Evolutionary conservation across 73 alveolate species (phyloP).

Genomic region (Uronychia binucleata): DNA sequence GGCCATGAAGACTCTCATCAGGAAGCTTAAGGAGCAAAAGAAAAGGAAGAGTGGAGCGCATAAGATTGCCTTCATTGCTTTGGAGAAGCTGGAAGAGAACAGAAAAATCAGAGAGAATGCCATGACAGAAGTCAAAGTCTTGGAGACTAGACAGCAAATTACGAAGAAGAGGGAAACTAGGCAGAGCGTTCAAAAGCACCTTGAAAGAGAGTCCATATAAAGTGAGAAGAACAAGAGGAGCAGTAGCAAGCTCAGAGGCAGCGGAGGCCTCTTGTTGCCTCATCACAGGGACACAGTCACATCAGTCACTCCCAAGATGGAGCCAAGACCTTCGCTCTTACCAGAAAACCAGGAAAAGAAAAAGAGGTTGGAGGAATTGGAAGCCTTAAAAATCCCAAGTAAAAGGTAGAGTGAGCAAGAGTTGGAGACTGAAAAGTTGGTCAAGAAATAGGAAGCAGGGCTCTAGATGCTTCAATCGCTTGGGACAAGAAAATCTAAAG

Average conservation of each 20-base stretch:
- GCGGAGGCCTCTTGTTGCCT: background rate
- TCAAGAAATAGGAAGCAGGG: background rate
- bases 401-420: background rate
- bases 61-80: background rate
- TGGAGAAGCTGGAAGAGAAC: background rate
- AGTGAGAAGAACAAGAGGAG: background rate
- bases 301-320: background rate
- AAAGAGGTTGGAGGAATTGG: background rate
- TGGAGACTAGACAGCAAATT: background rate
- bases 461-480: background rate
- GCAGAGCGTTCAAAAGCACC: background rate
- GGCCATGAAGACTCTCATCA: slow-evolving; percentile 5
- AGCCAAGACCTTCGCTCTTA: background rate
- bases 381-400: no score
- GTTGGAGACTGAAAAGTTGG: background rate
- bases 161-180: background rate
- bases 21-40: background rate
- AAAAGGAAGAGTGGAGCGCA: background rate
- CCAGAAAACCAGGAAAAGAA: background rate
- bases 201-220: background rate
- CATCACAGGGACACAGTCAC: background rate
- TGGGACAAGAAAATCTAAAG: background rate
- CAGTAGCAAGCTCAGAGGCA: background rate
- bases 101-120: background rate
- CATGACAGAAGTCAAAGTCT: background rate